Percentiles rank a stretch among this genome's conserved stretches.
Conservation (phyloP, 1,139 yeast genomes). For the Debaryomyces psychrophilus region DNA sequence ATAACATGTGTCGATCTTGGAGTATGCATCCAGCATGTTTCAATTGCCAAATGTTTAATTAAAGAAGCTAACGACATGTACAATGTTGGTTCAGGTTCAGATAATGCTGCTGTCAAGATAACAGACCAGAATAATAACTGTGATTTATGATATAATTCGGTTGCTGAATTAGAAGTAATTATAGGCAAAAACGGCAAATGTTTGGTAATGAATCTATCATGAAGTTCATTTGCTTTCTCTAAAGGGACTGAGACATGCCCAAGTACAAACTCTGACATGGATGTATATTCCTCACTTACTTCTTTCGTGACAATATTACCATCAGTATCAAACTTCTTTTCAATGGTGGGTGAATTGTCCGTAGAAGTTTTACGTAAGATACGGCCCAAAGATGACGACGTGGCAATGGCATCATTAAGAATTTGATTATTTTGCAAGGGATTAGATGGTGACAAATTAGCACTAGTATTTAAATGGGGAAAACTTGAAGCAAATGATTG, state of each 20-base stretch:
- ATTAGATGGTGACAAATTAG: constrained; percentile 8
- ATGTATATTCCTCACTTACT: constrained; percentile 23
- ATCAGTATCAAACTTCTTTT: constrained; percentile 6
- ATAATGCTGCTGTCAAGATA: constrained; percentile 78
- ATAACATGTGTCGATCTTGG: constrained; percentile 94
- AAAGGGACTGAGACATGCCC: constrained; percentile 74
- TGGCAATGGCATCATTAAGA: constrained; percentile 14
- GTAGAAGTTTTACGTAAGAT: constrained; percentile 29
- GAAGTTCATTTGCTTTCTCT: constrained; percentile 71
- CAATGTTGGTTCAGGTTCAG: constrained; percentile 84
- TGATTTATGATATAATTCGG: constrained; percentile 79
- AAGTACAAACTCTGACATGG: constrained; percentile 61
- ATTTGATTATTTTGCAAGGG: constrained; percentile 1
- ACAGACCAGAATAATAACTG: constrained; percentile 91
- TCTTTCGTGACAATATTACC: not conserved
- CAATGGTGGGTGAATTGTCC: constrained; percentile 27
- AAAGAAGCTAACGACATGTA: constrained; percentile 76
- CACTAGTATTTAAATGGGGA: constrained; percentile 3
- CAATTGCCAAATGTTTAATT: constrained; percentile 86
- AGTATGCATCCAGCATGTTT: constrained; percentile 91
- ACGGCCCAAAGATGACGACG: constrained; percentile 16
- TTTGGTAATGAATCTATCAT: constrained; percentile 63
- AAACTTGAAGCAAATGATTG: constrained; percentile 12
- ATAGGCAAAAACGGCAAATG: constrained; percentile 83
- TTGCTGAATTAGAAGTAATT: constrained; percentile 68